Evolutionary conservation across 1,139 yeast genomes (phyloP).

Genomic region (Pichia sp.): DNA sequence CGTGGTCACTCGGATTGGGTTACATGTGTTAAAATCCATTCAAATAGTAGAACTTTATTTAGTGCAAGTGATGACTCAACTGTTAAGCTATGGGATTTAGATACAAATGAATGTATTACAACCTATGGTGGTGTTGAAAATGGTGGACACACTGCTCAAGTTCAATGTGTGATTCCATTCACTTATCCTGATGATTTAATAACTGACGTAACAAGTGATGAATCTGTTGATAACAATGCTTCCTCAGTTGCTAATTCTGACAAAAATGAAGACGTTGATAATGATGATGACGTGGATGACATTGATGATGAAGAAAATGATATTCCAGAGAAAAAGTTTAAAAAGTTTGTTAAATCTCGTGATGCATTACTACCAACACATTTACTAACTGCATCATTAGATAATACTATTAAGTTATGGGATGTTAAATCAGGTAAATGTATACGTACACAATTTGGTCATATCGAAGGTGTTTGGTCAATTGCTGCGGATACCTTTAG

Average conservation of each 20-base stretch:
- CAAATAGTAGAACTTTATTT: slow-evolving; percentile 69
- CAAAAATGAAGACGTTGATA: slow-evolving; percentile 28
- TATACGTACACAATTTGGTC: slow-evolving; percentile 91
- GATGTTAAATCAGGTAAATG: slow-evolving; percentile 82
- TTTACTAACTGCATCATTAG: slow-evolving; percentile 78
- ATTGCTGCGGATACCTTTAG: slow-evolving; percentile 93
- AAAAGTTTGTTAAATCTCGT: slow-evolving; percentile 9
- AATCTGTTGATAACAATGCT: slow-evolving; percentile 20
- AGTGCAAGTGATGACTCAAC: slow-evolving; percentile 91
- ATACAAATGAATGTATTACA: slow-evolving; percentile 68
- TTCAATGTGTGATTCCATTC: slow-evolving; percentile 83
- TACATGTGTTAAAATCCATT: slow-evolving; percentile 79
- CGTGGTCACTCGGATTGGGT: slow-evolving; percentile 94
- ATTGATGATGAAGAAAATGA: slow-evolving; percentile 9
- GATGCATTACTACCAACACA: slow-evolving; percentile 58
- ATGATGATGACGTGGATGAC: slow-evolving; percentile 3
- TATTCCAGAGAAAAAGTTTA: slow-evolving; percentile 13
- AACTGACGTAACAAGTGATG: slow-evolving; percentile 32
- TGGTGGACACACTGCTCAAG: slow-evolving; percentile 75
- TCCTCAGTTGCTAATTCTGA: slow-evolving; percentile 6
- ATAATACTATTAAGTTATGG: slow-evolving; percentile 92
- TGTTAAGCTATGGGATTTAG: slow-evolving; percentile 90
- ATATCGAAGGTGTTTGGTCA: slow-evolving; percentile 96
- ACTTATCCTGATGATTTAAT: slow-evolving; percentile 50
- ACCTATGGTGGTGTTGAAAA: slow-evolving; percentile 71